Percentiles rank a stretch among this genome's conserved stretches.
These are phyloP conservation scores for Curvularia lunata DNA, from an alignment of 2,329 filamentous ascomycete species.

Conservation along the genomic window DNA sequence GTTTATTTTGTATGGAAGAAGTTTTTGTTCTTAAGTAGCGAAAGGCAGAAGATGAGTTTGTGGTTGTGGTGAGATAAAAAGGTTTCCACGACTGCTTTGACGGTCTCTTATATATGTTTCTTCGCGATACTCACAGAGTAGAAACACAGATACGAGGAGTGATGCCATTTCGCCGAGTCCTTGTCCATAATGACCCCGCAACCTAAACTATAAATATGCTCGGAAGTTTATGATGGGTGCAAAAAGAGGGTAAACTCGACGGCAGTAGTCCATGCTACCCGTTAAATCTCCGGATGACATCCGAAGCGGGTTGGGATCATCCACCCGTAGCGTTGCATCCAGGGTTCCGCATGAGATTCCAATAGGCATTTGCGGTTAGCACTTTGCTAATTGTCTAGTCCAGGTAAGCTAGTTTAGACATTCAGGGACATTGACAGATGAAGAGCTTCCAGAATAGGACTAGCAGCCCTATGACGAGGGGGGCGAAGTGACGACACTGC, in stretches of 20 bases:
- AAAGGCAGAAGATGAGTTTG: background rate
- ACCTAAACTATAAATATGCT: background rate
- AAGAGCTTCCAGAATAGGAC: background rate
- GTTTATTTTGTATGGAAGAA: background rate
- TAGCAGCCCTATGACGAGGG: background rate
- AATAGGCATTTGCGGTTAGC: background rate
- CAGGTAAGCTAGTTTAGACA: background rate
- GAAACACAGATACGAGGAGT: background rate
- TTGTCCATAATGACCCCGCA: background rate
- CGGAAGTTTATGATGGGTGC: background rate
- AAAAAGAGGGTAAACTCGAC: background rate
- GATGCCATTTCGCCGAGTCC: background rate
- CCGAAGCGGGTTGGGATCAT: background rate
- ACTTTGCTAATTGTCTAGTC: background rate
- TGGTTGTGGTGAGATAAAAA: conserved; percentile 1
- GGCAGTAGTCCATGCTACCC: background rate
- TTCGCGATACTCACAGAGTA: background rate
- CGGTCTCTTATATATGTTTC: conserved; percentile 6
- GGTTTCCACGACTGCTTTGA: background rate
- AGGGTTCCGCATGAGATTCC: background rate
- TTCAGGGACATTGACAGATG: too few relatives aligned
- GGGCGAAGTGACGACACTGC: background rate
- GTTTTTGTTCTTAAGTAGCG: too few relatives aligned
- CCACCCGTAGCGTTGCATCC: background rate
- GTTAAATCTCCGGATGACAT: background rate